A percentile compares a stretch with the other conserved stretches of the same genome.
Evolutionary conservation across 1,139 yeast species (phyloP).

Genomic region (Eremothecium cymbalariae): DNA sequence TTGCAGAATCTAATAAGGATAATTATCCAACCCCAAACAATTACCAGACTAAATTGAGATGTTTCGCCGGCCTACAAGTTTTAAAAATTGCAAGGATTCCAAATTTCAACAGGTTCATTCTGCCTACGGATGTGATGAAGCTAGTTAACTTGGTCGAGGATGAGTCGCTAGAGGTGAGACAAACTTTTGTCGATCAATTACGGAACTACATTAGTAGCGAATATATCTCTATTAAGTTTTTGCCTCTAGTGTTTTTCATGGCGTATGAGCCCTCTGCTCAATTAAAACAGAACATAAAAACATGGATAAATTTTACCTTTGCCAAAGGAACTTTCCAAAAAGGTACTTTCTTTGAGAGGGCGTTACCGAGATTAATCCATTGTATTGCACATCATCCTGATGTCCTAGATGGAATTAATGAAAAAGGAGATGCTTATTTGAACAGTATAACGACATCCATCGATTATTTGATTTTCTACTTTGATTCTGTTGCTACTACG

Average conservation of each 20-base stretch:
- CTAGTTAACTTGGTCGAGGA: slow-evolving; percentile 62
- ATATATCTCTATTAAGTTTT: slow-evolving; percentile 53
- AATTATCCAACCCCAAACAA: slow-evolving; percentile 56
- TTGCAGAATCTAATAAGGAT: slow-evolving; percentile 37
- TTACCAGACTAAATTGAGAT: slow-evolving; percentile 54
- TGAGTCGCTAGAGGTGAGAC: slow-evolving; percentile 50
- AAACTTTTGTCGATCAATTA: slow-evolving; percentile 43
- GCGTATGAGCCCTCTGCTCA: slow-evolving; percentile 63
- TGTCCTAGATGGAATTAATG: slow-evolving; percentile 40
- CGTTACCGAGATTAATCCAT: slow-evolving; percentile 61
- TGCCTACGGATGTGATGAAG: slow-evolving; percentile 44
- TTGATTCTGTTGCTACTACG: slow-evolving; percentile 52
- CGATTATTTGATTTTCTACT: slow-evolving; percentile 51
- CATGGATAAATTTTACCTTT: slow-evolving; percentile 68
- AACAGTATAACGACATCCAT: slow-evolving; percentile 46
- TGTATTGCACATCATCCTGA: slow-evolving; percentile 71
- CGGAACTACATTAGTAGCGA: slow-evolving; percentile 47
- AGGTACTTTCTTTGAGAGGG: slow-evolving; percentile 50
- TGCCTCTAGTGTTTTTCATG: slow-evolving; percentile 60
- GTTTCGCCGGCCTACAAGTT: slow-evolving; percentile 59
- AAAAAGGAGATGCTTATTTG: slow-evolving; percentile 25
- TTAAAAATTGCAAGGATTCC: slow-evolving; percentile 58
- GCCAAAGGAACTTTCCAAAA: slow-evolving; percentile 36
- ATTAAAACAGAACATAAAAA: slow-evolving; percentile 44
- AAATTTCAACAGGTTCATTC: slow-evolving; percentile 45